These are phyloP conservation scores for Neonectria magnoliae DNA, from an alignment of 2,329 filamentous ascomycete species.

Conservation along the genomic window DNA sequence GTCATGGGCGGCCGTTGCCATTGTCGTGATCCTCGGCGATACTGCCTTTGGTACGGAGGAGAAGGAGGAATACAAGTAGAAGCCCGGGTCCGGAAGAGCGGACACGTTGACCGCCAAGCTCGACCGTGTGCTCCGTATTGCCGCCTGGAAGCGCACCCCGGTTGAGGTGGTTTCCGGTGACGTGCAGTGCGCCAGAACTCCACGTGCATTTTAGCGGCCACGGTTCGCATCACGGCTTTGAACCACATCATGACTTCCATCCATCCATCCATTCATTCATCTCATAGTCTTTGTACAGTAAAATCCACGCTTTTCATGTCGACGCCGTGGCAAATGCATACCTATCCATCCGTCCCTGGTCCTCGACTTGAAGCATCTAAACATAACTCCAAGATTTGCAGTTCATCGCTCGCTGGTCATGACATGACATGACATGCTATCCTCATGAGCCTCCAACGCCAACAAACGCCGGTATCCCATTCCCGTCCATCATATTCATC, in stretches of 20 bases:
- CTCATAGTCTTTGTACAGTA: background rate
- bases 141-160: background rate
- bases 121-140: background rate
- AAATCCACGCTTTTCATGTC: background rate
- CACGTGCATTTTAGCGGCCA: background rate
- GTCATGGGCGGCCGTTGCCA: slow-evolving; percentile 46
- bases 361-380: background rate
- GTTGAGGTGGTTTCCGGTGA: too few species aligned
- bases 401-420: background rate
- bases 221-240: background rate
- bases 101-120: slow-evolving; percentile 13
- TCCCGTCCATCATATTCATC: too few species aligned
- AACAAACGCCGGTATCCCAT: slow-evolving; percentile 15
- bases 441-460: background rate
- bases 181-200: background rate
- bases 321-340: background rate
- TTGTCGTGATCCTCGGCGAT: too few species aligned
- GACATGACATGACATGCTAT: background rate
- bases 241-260: too few species aligned
- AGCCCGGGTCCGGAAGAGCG: background rate
- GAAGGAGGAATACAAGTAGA: too few species aligned
- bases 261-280: background rate
- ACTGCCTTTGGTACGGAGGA: background rate
- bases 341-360: background rate
- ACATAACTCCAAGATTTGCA: background rate